phyloP scores from a whole-genome alignment of 2,329 filamentous ascomycete genomes.

The Capronia americana region DNA sequence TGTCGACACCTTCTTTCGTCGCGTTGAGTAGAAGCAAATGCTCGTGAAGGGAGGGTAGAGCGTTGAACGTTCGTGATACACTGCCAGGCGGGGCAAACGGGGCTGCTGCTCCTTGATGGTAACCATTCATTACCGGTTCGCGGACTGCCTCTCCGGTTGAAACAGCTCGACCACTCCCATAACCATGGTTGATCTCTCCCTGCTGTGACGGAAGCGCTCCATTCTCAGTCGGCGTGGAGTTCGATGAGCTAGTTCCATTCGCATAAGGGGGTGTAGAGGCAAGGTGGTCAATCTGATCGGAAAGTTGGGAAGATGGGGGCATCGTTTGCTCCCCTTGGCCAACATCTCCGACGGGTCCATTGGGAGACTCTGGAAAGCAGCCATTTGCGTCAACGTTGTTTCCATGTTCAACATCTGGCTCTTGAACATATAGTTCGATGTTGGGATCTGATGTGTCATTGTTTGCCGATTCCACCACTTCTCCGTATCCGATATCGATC shows the following conservation, averaged over 20 bases:
- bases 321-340: neutral
- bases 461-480: neutral
- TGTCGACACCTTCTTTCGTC: slow-evolving; percentile 36
- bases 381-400: neutral
- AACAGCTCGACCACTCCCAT: neutral
- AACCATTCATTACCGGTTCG: slow-evolving; percentile 18
- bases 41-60: slow-evolving; percentile 31
- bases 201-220: neutral
- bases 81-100: slow-evolving; percentile 1
- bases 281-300: slow-evolving; percentile 3
- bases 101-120: slow-evolving; percentile 14
- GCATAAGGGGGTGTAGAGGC: neutral
- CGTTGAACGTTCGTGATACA: slow-evolving; percentile 22
- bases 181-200: neutral
- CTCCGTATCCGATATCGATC: neutral
- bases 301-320: neutral
- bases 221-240: slow-evolving; percentile 11
- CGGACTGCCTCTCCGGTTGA: neutral
- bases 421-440: neutral
- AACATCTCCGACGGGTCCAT: neutral
- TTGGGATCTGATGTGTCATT: neutral
- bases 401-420: neutral
- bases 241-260: slow-evolving; percentile 21
- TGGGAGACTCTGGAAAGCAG: neutral
- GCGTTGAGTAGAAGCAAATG: slow-evolving; percentile 36